Evolutionary conservation across 2,329 filamentous ascomycete species (phyloP).

Genomic region (Diplodia intermedia): DNA sequence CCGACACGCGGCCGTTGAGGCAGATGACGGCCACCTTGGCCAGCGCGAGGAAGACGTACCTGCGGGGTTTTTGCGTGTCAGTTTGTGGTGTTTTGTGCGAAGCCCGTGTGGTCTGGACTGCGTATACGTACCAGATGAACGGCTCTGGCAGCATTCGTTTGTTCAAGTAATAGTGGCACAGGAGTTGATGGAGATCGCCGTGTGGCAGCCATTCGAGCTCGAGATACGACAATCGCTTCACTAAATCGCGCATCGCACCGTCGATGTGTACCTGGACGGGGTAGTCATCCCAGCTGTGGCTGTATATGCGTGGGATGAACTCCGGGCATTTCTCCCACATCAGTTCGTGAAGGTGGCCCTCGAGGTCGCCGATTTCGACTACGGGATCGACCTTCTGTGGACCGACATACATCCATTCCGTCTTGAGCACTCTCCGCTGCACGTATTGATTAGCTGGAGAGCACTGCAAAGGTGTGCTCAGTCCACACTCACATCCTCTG

Average conservation of each 20-base stretch:
- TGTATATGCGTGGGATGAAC: not conserved
- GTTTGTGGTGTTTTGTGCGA: no score
- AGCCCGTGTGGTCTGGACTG: not conserved
- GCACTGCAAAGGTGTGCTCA: not conserved
- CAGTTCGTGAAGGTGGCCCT: not conserved
- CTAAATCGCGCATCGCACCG: not conserved
- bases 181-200: not conserved
- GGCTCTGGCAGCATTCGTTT: not conserved
- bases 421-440: not conserved
- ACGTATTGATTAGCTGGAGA: not conserved
- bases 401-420: not conserved
- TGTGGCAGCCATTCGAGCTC: not conserved
- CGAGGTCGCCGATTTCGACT: not conserved
- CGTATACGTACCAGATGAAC: not conserved
- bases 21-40: not conserved
- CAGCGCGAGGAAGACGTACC: slow-evolving; percentile 1
- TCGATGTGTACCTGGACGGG: not conserved
- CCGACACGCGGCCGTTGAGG: not conserved
- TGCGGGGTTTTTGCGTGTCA: not conserved
- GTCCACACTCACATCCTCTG: not conserved
- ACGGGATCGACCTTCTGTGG: no score
- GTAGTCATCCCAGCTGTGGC: not conserved
- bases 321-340: not conserved
- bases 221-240: not conserved
- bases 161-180: not conserved